Percentiles rank a stretch among this genome's conserved stretches.
These are phyloP conservation scores for Zygoascus hellenicus DNA, from an alignment of 1,139 yeast species.

Conservation along the genomic window DNA sequence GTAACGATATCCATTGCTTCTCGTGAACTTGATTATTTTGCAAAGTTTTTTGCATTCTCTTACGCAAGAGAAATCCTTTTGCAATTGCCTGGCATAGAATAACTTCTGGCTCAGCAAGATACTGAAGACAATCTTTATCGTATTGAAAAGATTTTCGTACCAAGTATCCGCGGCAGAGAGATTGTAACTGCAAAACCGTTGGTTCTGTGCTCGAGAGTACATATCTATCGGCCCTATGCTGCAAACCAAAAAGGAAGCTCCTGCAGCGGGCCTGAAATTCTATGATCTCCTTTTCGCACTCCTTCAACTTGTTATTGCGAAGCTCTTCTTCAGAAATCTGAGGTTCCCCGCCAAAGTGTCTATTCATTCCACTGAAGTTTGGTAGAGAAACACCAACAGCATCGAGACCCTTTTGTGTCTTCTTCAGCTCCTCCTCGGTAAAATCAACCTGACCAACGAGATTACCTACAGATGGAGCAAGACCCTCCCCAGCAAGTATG, in stretches of 20 bases:
- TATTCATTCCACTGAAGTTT: constrained; percentile 38
- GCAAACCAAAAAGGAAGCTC: constrained; percentile 21
- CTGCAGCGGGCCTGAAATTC: constrained; percentile 37
- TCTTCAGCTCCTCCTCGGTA: constrained; percentile 58
- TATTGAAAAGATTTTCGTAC: constrained; percentile 15
- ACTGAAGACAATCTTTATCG: constrained; percentile 16
- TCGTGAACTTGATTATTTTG: constrained; percentile 20
- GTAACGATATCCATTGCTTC: constrained; percentile 26
- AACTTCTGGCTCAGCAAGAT: constrained; percentile 32
- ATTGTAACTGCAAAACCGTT: constrained; percentile 19
- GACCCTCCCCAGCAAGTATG: constrained; percentile 50
- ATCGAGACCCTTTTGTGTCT: constrained; percentile 62
- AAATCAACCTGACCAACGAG: constrained; percentile 61
- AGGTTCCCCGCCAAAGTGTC: constrained; percentile 32
- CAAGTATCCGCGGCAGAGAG: constrained; percentile 12
- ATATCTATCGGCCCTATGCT: constrained; percentile 17
- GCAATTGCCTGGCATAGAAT: constrained; percentile 46
- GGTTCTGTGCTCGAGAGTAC: constrained; percentile 16
- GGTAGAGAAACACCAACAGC: constrained; percentile 39
- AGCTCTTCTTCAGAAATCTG: constrained; percentile 28
- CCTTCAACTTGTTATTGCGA: constrained; percentile 30
- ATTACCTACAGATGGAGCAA: constrained; percentile 58
- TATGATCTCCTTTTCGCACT: constrained; percentile 24
- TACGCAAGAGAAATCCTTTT: constrained; percentile 44
- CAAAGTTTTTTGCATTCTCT: constrained; percentile 11